Evolutionary conservation across 1,284 basidiomycete species (phyloP).

Genomic region (Leccinum colubrinum): DNA sequence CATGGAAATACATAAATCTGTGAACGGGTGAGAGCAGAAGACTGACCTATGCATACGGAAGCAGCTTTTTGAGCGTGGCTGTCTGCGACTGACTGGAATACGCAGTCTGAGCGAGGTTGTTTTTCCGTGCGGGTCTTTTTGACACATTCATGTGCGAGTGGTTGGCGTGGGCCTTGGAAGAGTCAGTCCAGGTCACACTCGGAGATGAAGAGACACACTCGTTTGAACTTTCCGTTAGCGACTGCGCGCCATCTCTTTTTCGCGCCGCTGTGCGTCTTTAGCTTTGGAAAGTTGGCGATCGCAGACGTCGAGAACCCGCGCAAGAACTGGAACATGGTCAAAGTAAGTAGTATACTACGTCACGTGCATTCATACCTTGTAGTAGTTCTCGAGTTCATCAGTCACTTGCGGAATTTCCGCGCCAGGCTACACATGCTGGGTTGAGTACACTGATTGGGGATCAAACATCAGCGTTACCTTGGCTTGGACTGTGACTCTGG

Average conservation of each 20-base stretch:
- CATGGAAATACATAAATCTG: not conserved
- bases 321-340: slow-evolving; percentile 2
- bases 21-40: not conserved
- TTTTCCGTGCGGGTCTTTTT: slow-evolving; percentile 65
- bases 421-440: slow-evolving; percentile 27
- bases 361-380: not conserved
- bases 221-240: slow-evolving; percentile 72
- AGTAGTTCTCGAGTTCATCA: slow-evolving; percentile 17
- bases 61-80: slow-evolving; percentile 57
- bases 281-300: slow-evolving; percentile 53
- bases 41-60: slow-evolving; percentile 56
- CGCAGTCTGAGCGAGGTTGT: slow-evolving; percentile 59
- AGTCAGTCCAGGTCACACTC: slow-evolving; percentile 1
- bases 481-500: slow-evolving; percentile 48
- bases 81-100: slow-evolving; percentile 67
- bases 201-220: slow-evolving; percentile 44
- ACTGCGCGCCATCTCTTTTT: slow-evolving; percentile 79
- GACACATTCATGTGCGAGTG: slow-evolving; percentile 70
- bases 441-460: slow-evolving; percentile 2
- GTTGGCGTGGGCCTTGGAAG: slow-evolving; percentile 59
- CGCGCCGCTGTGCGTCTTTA: slow-evolving; percentile 77
- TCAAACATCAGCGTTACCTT: slow-evolving; percentile 36
- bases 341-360: not conserved
- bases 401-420: slow-evolving; percentile 26
- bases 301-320: slow-evolving; percentile 47